Conservation (phyloP, 768 basidiomycete species). For the Tylopilus rubrobrunneus region DNA sequence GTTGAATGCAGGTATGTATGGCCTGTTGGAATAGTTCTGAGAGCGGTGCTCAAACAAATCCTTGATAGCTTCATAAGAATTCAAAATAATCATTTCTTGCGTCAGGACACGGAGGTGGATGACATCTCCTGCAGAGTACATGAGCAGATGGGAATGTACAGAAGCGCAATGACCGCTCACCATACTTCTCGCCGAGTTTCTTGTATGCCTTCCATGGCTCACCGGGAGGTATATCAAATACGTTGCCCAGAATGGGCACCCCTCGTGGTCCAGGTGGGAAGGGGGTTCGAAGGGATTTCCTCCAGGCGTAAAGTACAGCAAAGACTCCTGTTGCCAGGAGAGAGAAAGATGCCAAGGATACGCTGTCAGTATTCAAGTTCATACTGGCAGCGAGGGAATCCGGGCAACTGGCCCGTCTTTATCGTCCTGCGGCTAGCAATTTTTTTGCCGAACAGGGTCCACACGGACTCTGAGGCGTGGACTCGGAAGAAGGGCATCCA, state of each 20-base stretch:
- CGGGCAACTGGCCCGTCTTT: background rate
- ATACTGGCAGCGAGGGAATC: background rate
- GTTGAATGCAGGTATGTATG: background rate
- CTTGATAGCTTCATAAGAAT: constrained; percentile 7
- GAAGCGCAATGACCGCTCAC: background rate
- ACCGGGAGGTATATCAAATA: constrained; percentile 3
- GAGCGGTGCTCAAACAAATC: constrained; percentile 5
- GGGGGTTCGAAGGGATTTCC: background rate
- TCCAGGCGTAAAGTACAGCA: background rate
- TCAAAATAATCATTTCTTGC: constrained; percentile 8
- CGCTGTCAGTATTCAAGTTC: background rate
- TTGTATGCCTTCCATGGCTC: constrained; percentile 6
- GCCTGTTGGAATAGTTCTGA: constrained; percentile 7
- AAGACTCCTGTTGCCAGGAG: background rate
- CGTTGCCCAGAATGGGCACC: constrained; percentile 7
- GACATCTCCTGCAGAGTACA: constrained; percentile 1
- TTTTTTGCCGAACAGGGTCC: background rate
- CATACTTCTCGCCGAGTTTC: constrained; percentile 6
- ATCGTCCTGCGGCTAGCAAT: background rate
- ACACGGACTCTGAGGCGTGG: too few relatives aligned
- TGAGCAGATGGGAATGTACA: background rate
- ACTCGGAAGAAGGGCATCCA: too few relatives aligned
- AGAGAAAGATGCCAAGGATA: background rate
- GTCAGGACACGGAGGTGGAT: constrained; percentile 7
- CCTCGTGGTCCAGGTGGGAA: constrained; percentile 5